Evolutionary conservation across 495 filamentous ascomycete genomes (phyloP).

Genomic region (Trichoderma virens): DNA sequence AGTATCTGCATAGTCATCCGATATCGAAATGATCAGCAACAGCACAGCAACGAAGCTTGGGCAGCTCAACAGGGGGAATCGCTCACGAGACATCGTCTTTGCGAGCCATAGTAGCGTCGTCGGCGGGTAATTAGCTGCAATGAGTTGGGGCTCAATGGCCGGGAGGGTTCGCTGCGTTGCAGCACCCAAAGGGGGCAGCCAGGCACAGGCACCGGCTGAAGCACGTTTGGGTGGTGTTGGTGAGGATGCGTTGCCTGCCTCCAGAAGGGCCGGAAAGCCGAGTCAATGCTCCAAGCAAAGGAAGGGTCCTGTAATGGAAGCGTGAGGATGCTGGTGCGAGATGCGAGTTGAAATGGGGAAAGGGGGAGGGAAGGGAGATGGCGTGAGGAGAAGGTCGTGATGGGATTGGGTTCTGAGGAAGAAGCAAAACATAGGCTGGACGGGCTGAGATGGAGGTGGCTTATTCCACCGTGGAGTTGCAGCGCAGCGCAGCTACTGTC

Average conservation of each 20-base stretch:
- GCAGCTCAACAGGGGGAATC: not conserved
- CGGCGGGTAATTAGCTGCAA: not conserved
- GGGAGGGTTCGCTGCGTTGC: not conserved
- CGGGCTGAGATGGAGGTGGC: constrained; percentile 1
- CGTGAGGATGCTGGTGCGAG: not conserved
- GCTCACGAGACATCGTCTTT: constrained; percentile 43
- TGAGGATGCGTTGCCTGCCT: not conserved
- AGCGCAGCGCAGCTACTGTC: not conserved
- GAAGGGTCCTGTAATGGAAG: not conserved
- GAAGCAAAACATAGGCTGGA: not conserved
- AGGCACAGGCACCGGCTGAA: not conserved
- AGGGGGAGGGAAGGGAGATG: not conserved
- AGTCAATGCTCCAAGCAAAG: not conserved
- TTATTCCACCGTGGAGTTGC: not conserved
- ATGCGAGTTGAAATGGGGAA: not conserved
- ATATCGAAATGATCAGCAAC: not conserved
- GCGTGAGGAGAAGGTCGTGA: constrained; percentile 7
- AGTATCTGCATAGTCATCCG: constrained; percentile 21
- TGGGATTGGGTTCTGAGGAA: constrained; percentile 2
- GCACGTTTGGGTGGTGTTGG: not conserved
- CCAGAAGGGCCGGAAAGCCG: not conserved
- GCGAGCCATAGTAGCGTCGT: constrained; percentile 38
- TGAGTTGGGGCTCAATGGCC: not conserved
- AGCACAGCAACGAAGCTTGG: not conserved
- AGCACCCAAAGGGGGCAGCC: not conserved